These are phyloP conservation scores for Pythium rhizo-oryzae DNA, from an alignment of 352 stramenopile genomes.

Conservation along the genomic window DNA sequence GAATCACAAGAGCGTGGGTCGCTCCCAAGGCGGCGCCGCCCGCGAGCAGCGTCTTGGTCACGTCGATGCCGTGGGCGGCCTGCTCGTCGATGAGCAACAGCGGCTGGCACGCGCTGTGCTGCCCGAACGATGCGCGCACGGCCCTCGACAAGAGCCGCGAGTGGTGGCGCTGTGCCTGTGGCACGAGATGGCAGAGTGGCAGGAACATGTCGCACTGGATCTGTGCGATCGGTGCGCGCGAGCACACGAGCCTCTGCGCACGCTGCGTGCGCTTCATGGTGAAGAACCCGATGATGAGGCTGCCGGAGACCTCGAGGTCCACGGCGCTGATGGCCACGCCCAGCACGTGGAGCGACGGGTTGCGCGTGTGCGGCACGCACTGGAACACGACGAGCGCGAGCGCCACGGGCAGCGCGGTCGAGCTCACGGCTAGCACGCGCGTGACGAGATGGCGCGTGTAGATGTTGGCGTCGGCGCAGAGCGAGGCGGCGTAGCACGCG, in stretches of 20 bases:
- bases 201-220: slow-evolving; percentile 11
- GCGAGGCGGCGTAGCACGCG: neutral
- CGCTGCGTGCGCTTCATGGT: neutral
- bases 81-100: neutral
- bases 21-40: neutral
- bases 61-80: neutral
- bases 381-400: neutral
- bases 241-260: neutral
- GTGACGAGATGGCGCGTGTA: slow-evolving; percentile 11
- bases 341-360: neutral
- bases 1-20: neutral
- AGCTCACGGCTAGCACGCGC: neutral
- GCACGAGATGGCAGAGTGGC: slow-evolving; percentile 11
- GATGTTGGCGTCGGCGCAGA: slow-evolving; percentile 11
- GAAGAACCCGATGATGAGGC: slow-evolving; percentile 15
- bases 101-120: neutral
- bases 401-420: neutral
- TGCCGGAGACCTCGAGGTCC: slow-evolving; percentile 11
- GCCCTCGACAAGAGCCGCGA: neutral
- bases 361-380: neutral
- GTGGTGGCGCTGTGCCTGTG: neutral
- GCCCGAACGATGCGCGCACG: neutral
- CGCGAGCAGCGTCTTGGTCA: neutral
- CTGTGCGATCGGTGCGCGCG: neutral
- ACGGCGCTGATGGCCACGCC: neutral